These are phyloP conservation scores for Diaporthe humulicola DNA, from an alignment of 2,329 filamentous ascomycete genomes.

Conservation along the genomic window DNA sequence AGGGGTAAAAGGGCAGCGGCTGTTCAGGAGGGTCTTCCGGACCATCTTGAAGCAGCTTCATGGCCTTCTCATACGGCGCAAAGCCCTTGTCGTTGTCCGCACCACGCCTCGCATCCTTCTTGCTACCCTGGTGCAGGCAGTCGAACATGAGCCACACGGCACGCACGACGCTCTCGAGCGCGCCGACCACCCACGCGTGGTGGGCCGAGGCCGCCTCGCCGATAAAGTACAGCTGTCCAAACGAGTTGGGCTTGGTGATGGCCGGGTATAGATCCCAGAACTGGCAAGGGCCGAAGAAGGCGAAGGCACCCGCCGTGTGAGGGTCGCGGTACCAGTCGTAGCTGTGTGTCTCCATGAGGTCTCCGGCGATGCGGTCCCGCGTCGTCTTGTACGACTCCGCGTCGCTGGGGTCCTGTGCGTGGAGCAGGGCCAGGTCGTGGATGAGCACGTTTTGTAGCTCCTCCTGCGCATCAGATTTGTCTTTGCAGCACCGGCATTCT, in stretches of 20 bases:
- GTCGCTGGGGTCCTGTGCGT: not conserved
- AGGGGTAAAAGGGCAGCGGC: not conserved
- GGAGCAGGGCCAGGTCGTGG: not conserved
- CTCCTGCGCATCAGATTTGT: not conserved
- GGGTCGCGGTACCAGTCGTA: slow-evolving; percentile 2
- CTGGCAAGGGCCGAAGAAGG: not conserved
- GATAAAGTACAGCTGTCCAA: not conserved
- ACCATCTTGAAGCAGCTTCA: not conserved
- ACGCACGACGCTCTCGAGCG: not conserved
- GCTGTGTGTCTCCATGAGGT: not conserved
- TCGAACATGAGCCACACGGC: not conserved
- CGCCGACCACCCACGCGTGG: not conserved
- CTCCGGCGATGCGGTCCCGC: not conserved
- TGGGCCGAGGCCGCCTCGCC: not conserved
- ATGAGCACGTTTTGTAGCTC: not conserved
- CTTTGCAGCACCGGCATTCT: not conserved
- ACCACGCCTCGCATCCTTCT: not conserved
- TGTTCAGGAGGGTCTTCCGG: not conserved
- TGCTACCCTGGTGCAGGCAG: not conserved
- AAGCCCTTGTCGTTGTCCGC: not conserved
- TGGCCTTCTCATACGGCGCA: not conserved
- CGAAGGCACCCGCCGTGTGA: not conserved
- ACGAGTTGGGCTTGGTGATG: not conserved
- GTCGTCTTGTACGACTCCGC: not conserved
- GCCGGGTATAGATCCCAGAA: not conserved